Evolutionary conservation across 306 rosid genomes (phyloP).

Genomic region (Quercus bicolor): DNA sequence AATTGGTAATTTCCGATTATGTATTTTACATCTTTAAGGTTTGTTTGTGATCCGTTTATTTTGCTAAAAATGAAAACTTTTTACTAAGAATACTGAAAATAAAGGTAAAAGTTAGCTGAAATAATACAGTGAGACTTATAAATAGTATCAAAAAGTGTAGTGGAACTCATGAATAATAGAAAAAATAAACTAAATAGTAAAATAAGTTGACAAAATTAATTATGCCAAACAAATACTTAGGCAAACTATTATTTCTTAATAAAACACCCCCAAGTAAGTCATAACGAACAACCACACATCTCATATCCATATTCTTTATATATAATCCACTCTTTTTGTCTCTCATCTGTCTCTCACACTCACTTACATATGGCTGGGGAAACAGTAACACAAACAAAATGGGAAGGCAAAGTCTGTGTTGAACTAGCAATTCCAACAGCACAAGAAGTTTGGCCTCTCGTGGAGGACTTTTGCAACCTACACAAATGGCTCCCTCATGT

Average conservation of each 20-base stretch:
- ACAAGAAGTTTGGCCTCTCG: constrained; percentile 27
- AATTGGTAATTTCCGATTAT: too few species aligned
- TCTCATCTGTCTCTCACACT: not conserved
- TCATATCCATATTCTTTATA: not conserved
- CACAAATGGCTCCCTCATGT: constrained; percentile 32
- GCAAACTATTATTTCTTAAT: not conserved
- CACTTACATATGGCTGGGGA: constrained; percentile 13
- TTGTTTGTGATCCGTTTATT: too few species aligned
- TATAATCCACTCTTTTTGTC: too few species aligned
- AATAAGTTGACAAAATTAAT: too few species aligned
- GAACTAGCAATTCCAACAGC: constrained; percentile 1
- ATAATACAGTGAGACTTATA: too few species aligned
- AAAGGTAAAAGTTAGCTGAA: too few species aligned
- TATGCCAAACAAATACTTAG: too few species aligned
- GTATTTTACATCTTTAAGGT: too few species aligned
- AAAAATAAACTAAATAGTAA: too few species aligned
- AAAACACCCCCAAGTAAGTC: not conserved
- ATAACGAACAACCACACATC: not conserved
- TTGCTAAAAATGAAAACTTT: too few species aligned
- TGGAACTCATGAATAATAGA: too few species aligned
- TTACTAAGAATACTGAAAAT: fast-evolving
- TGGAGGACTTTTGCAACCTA: constrained; percentile 58
- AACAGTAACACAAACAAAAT: constrained; percentile 2
- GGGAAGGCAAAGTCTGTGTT: constrained; percentile 30
- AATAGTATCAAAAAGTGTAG: too few species aligned